These are phyloP conservation scores for Fusarium albosuccineum DNA, from an alignment of 2,329 filamentous ascomycete species.

Conservation along the genomic window DNA sequence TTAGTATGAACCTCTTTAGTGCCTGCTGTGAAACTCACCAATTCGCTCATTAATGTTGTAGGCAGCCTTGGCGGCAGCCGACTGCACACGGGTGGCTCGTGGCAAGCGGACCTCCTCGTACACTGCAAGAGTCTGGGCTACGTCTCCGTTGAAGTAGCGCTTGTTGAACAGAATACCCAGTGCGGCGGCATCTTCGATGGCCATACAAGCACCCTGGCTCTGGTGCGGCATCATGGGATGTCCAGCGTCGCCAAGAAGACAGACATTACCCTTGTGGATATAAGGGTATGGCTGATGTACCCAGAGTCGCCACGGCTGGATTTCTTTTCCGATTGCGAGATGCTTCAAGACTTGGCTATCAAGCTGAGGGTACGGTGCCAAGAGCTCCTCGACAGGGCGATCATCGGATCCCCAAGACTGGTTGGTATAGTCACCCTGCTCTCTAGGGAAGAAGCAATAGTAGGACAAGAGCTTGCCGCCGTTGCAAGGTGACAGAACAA, in stretches of 20 bases:
- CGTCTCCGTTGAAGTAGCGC: slow-evolving; percentile 60
- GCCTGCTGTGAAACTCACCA: slow-evolving; percentile 51
- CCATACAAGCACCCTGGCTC: slow-evolving; percentile 77
- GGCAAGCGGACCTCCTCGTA: slow-evolving; percentile 68
- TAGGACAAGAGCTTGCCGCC: slow-evolving; percentile 74
- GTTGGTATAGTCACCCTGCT: slow-evolving; percentile 63
- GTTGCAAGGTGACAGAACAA: slow-evolving; percentile 78
- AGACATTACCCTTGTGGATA: slow-evolving; percentile 63
- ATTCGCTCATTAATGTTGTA: slow-evolving; percentile 75
- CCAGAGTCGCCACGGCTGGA: slow-evolving; percentile 73
- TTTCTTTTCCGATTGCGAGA: slow-evolving; percentile 70
- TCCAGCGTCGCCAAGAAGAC: slow-evolving; percentile 74
- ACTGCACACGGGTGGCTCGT: slow-evolving; percentile 67
- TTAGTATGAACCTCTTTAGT: not conserved
- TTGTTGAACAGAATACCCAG: slow-evolving; percentile 71
- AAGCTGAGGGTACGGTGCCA: slow-evolving; percentile 71
- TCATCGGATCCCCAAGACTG: slow-evolving; percentile 71
- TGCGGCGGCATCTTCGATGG: slow-evolving; percentile 74
- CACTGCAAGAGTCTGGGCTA: slow-evolving; percentile 60
- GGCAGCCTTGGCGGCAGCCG: slow-evolving; percentile 68
- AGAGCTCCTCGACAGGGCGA: slow-evolving; percentile 67
- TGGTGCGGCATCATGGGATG: slow-evolving; percentile 80
- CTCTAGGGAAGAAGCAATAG: slow-evolving; percentile 76
- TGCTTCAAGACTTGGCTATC: slow-evolving; percentile 69
- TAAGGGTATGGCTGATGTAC: slow-evolving; percentile 74